Evolutionary conservation across 345 rosid genomes (phyloP).

Genomic region (Clausena lansium): DNA sequence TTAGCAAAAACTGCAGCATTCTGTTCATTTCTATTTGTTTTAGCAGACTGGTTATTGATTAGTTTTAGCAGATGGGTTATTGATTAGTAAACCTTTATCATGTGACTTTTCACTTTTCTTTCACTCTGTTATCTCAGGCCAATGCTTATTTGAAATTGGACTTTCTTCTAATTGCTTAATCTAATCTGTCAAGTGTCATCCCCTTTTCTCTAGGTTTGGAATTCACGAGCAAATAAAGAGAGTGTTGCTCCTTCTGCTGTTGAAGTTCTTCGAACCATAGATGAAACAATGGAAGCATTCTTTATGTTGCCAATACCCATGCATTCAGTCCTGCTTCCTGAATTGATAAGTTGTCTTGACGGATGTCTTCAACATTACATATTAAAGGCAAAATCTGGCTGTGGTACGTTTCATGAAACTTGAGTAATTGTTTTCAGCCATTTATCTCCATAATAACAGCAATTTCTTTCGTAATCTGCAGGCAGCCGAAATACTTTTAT

Average conservation of each 20-base stretch:
- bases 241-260: slow-evolving; percentile 79
- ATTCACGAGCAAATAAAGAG: slow-evolving; percentile 68
- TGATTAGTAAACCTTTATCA: neutral
- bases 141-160: slow-evolving; percentile 9
- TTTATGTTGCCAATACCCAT: slow-evolving; percentile 82
- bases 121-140: neutral
- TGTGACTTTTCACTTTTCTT: neutral
- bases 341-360: slow-evolving; percentile 73
- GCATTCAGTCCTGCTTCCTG: slow-evolving; percentile 79
- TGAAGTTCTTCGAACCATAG: slow-evolving; percentile 77
- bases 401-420: slow-evolving; percentile 50
- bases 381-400: slow-evolving; percentile 80
- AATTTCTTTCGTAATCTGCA: slow-evolving; percentile 27
- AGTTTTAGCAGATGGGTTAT: neutral
- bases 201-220: slow-evolving; percentile 64
- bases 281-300: slow-evolving; percentile 91
- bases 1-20: neutral
- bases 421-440: neutral
- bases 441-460: neutral
- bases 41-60: neutral
- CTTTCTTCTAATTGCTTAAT: neutral
- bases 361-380: slow-evolving; percentile 75
- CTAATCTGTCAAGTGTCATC: slow-evolving; percentile 1
- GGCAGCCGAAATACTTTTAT: slow-evolving; percentile 65
- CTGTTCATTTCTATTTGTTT: neutral